phyloP scores from a whole-genome alignment of 805 yeast species.

The Spathaspora sp. region DNA sequence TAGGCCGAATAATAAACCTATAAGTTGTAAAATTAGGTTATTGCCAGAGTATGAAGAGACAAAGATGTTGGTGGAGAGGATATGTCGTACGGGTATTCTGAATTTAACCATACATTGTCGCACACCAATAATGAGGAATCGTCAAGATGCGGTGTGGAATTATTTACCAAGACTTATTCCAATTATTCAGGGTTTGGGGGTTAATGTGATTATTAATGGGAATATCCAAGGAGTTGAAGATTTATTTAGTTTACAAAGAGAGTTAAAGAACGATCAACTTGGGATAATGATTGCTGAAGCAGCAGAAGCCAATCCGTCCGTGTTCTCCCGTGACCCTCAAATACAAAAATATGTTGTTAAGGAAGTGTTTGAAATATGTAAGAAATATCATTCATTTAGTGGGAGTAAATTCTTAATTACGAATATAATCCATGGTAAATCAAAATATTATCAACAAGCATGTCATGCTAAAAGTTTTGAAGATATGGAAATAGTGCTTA shows the following conservation, averaged over 20 bases:
- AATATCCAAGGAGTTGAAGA: conserved; percentile 57
- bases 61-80: conserved; percentile 52
- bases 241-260: conserved; percentile 44
- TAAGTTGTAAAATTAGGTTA: conserved; percentile 86
- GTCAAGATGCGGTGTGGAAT: conserved; percentile 76
- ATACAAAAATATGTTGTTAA: conserved; percentile 54
- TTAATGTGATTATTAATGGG: conserved; percentile 82
- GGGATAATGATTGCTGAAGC: conserved; percentile 94
- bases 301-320: conserved; percentile 84
- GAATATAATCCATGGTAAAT: conserved; percentile 77
- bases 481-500: conserved; percentile 39
- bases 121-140: conserved; percentile 80
- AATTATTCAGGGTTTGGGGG: conserved; percentile 57
- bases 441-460: conserved; percentile 50
- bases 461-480: conserved; percentile 52
- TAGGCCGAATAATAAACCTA: conserved; percentile 67
- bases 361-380: conserved; percentile 56
- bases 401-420: conserved; percentile 80
- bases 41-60: conserved; percentile 53
- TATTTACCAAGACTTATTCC: conserved; percentile 59
- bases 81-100: conserved; percentile 70
- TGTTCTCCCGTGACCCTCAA: conserved; percentile 48
- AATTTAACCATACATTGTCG: conserved; percentile 92
- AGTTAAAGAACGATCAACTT: conserved; percentile 47
- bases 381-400: conserved; percentile 55